Base-by-base conservation (phyloP, 139 green algal genomes). In the Astrephomene gubernaculifera region DNA sequence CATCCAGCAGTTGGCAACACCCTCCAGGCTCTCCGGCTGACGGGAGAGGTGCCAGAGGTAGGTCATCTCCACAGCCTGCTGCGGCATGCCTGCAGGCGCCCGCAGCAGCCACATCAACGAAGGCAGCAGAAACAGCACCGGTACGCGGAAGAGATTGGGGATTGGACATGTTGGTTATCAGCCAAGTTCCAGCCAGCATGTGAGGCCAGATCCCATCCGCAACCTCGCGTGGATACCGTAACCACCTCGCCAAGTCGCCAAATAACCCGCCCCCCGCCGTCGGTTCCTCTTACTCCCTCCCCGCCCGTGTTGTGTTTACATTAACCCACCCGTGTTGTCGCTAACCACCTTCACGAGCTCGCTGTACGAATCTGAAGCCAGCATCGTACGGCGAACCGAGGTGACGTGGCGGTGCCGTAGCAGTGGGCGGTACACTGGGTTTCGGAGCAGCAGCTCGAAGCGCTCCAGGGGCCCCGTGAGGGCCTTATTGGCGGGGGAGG, bases 391-490 rank as follows among this genome's bases (percentile, higher is more conserved):
- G 41, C 44, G 31, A 31, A 44, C 25, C n/a, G 71, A 21, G 21
- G 19, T 31, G n/a, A 49, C 45, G 17, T 21, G 5, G 19, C 33
- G 45, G 36, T 82, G 74, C 24, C 74, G 53, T 36, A 82, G 74
- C 25, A 82, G 74, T 25, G 74, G 74, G 21, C 74, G 74, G 54
- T 82, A 82, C 74, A 70, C 29, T 36, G 74, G 74, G 54, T 71
- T 70, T 2, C 36, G 53, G 24, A 82, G 53, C 74, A 82, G 35
- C 4, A 3, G 2, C 10, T 36, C 7, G 53, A 82, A 82, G 35
- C 74, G 74, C 74, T 70, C 53, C 54, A 70, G 53, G 12, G 74
- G 74, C 12, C 74, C 74, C 24, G 74, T 82, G 22, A 71, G 25
- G 9, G 36, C 74, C 36, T 70, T 36, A 36, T 82, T 82, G 36